Conservation (phyloP, 257 asterid genomes). For the Paulownia fortunei region DNA sequence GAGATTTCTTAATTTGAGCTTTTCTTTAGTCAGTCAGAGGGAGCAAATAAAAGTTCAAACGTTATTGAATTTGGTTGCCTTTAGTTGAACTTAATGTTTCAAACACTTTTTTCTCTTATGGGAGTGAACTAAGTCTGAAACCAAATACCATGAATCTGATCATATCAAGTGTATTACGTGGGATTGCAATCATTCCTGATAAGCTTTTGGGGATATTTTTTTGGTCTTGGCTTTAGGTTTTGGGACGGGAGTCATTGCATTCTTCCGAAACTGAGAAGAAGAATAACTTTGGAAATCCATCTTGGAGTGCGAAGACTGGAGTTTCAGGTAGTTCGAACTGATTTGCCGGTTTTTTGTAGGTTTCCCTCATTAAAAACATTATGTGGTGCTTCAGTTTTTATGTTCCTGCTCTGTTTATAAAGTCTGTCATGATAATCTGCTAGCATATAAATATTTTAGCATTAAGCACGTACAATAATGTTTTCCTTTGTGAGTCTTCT, state of each 20-base stretch:
- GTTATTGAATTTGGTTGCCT: background rate
- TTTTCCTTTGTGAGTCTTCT: background rate
- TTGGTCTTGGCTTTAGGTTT: slow-evolving; percentile 40
- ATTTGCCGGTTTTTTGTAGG: background rate
- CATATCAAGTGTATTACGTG: background rate
- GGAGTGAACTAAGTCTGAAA: background rate
- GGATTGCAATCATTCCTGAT: background rate
- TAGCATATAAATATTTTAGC: background rate
- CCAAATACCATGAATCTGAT: background rate
- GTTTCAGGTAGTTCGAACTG: slow-evolving; percentile 43
- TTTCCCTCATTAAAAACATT: background rate
- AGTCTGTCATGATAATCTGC: background rate
- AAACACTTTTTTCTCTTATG: background rate
- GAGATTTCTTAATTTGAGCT: slow-evolving; percentile 8
- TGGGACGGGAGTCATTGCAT: slow-evolving; percentile 47
- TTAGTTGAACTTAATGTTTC: background rate
- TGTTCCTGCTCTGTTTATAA: background rate
- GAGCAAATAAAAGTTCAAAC: background rate
- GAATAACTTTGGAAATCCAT: slow-evolving; percentile 45
- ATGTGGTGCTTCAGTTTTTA: too few species aligned
- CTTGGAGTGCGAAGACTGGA: slow-evolving; percentile 52
- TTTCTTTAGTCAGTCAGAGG: background rate
- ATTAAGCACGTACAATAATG: slow-evolving; percentile 3
- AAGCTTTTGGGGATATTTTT: background rate
- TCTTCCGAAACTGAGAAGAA: slow-evolving; percentile 47